Evolutionary conservation across 768 basidiomycete species (phyloP).

Genomic region (Sistotremastrum niveocremeum): DNA sequence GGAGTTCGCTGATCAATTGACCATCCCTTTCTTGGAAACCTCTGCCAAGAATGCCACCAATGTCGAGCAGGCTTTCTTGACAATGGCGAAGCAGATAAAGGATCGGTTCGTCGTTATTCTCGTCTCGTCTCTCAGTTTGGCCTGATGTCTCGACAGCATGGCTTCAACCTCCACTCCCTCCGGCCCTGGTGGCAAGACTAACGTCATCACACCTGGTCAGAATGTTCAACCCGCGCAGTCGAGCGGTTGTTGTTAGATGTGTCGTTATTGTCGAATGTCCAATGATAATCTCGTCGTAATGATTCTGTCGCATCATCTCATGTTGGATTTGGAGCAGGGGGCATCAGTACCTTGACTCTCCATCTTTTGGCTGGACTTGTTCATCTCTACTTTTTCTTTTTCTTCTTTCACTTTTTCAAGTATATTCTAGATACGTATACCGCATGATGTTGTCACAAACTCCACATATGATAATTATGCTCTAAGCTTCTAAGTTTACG

Average conservation of each 20-base stretch:
- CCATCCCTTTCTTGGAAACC: slow-evolving; percentile 93
- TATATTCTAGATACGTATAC: too few relatives aligned
- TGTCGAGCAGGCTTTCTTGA: slow-evolving; percentile 98
- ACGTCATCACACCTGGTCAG: slow-evolving; percentile 75
- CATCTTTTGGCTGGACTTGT: background rate
- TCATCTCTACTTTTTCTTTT: background rate
- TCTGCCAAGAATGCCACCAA: slow-evolving; percentile 99
- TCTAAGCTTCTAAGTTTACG: too few relatives aligned
- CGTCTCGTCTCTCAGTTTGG: background rate
- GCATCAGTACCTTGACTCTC: background rate
- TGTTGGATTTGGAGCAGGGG: background rate
- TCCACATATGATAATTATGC: too few relatives aligned
- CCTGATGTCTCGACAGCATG: slow-evolving; percentile 40
- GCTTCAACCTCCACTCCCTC: slow-evolving; percentile 66
- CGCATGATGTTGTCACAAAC: too few relatives aligned
- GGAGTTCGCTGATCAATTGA: slow-evolving; percentile 93
- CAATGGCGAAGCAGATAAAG: slow-evolving; percentile 94
- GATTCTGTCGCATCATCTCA: background rate
- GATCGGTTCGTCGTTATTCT: slow-evolving; percentile 44
- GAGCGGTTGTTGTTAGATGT: slow-evolving; percentile 59
- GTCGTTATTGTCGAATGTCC: background rate
- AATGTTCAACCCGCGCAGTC: slow-evolving; percentile 64
- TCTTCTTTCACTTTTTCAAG: background rate
- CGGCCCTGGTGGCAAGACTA: slow-evolving; percentile 59
- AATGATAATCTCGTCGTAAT: background rate